Conservation (phyloP, 306 rosid species). For the Medicago arabica region DNA sequence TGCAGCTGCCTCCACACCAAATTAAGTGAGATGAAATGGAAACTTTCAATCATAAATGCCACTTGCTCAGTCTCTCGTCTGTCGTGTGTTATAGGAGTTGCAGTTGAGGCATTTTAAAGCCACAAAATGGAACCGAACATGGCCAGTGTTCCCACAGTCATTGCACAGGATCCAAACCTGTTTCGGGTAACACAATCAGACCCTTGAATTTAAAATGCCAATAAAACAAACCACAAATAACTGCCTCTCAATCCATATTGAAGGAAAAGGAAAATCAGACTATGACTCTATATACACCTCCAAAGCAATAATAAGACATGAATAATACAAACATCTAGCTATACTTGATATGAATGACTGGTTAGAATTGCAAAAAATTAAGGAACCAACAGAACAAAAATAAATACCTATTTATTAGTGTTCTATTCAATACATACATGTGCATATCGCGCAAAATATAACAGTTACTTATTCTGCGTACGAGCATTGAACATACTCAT, state of each 20-base stretch:
- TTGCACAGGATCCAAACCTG: slow-evolving; percentile 91
- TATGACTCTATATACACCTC: not conserved
- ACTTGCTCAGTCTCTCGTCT: slow-evolving; percentile 66
- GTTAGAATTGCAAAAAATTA: too few species aligned
- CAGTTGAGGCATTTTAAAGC: slow-evolving; percentile 79
- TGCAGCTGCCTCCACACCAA: slow-evolving; percentile 7
- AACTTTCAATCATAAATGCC: slow-evolving; percentile 16
- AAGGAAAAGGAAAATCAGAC: not conserved
- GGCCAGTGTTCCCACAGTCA: slow-evolving; percentile 68
- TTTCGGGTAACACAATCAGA: slow-evolving; percentile 16
- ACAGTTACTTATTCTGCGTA: too few species aligned
- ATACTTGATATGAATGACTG: too few species aligned
- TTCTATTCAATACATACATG: too few species aligned
- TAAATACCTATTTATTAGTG: too few species aligned
- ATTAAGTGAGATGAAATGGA: slow-evolving; percentile 17
- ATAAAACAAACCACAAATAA: not conserved
- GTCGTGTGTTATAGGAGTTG: slow-evolving; percentile 84
- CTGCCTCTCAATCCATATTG: not conserved
- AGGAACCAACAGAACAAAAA: too few species aligned
- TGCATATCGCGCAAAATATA: too few species aligned
- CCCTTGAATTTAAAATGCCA: not conserved
- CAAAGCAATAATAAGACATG: not conserved
- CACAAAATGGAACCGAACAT: slow-evolving; percentile 69
- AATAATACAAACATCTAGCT: not conserved
- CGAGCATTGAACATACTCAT: not conserved